These are phyloP conservation scores for Scheffersomyces quercinus DNA, from an alignment of 1,139 yeast genomes.

Conservation along the genomic window DNA sequence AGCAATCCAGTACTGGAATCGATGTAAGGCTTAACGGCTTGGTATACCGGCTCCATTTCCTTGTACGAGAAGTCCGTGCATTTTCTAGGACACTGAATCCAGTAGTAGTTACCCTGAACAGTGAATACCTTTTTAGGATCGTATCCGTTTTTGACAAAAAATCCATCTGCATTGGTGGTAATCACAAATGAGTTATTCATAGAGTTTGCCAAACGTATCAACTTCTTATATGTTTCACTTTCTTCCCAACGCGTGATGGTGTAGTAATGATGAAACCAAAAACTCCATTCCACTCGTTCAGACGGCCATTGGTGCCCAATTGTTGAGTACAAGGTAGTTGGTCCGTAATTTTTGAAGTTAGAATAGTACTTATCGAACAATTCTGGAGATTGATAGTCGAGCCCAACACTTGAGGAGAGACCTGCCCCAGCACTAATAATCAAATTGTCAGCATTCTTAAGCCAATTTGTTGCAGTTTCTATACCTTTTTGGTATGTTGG, in stretches of 20 bases:
- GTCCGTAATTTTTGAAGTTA: neutral
- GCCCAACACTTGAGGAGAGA: neutral
- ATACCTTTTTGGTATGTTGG: neutral
- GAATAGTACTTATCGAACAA: neutral
- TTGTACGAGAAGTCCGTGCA: neutral
- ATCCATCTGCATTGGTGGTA: conserved; percentile 11
- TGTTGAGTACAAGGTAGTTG: neutral
- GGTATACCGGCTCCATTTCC: neutral
- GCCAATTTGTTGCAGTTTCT: neutral
- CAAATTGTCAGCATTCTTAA: neutral
- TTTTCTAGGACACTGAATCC: neutral
- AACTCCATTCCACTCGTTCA: conserved; percentile 9
- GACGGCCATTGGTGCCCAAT: conserved; percentile 5
- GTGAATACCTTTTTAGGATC: conserved; percentile 5
- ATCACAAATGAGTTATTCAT: conserved; percentile 7
- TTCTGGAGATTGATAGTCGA: neutral
- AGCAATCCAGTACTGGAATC: neutral
- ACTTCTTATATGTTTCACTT: conserved; percentile 5
- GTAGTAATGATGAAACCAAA: conserved; percentile 8
- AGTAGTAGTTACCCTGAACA: conserved; percentile 5
- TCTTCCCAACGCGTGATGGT: conserved; percentile 6
- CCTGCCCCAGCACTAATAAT: conserved; percentile 1
- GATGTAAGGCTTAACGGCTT: neutral
- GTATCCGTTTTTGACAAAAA: conserved; percentile 10
- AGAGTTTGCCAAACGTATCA: conserved; percentile 1